Evolutionary conservation across 2,329 filamentous ascomycete genomes (phyloP), one percentile per base, ranked within the genome.

Genomic region (Pestalotiopsis sp.): DNA sequence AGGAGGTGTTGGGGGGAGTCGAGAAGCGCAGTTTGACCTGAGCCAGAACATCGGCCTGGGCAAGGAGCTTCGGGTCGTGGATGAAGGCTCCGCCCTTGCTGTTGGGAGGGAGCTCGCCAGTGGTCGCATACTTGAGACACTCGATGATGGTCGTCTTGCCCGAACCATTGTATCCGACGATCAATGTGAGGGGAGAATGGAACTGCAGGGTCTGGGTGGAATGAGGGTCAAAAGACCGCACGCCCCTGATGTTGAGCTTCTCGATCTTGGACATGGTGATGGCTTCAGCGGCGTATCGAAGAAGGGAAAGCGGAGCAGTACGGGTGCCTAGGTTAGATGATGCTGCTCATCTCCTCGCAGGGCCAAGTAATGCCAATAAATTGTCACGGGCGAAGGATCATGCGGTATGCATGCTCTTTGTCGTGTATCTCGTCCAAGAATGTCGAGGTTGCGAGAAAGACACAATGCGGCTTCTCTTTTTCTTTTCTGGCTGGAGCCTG

Each of bases 71-170:
- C n/a, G 96, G 96, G 76, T 99, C 96, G 79, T 99, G 95, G 71
- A 99, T 94, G 79, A 98, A 99, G 64, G 95, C 95, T 39, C 94
- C 95, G 36, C 92, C 92, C 74, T 91, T 92, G 83, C 91, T 95
- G 84, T 98, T 97, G 39, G 96, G 94, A 1, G 96, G 96, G 62
- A 97, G 88, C 76, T 97, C 93, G 68, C 96, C 97, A 7, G 95
- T 98, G 20, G 97, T 98, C 66, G 94, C 95, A 90, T 98, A 99
- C 79, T 98, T 98, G 77, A 99, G 92, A 79, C 94, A 97, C 81
- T 99, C 96, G 81, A 99, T 99, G 78, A 99, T 97, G 69, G 96
- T 98, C 11, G 96, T 99, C 84, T 99, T 99, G 71, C 96, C 96
- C 1, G 95, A 98, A 67, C 96, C 96, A 83, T 99, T 99, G 81